Evolutionary conservation across 2,329 filamentous ascomycete species (phyloP).

Genomic region (Sporothrix inflata): DNA sequence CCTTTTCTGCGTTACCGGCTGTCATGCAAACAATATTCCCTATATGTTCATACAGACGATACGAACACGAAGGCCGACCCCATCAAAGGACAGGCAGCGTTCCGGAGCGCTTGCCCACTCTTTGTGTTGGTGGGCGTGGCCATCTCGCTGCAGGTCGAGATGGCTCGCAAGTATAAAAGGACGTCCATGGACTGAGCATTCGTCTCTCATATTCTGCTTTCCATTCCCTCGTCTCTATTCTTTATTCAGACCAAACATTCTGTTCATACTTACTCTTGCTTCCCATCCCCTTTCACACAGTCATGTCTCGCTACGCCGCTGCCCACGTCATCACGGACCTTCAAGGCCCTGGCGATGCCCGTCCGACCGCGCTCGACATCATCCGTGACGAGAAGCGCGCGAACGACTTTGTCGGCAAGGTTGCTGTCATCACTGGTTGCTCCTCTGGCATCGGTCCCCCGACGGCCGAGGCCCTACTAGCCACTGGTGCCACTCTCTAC

Average conservation of each 20-base stretch:
- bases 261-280: neutral
- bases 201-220: neutral
- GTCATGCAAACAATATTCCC: too few species aligned
- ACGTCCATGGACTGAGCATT: neutral
- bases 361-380: constrained; percentile 44
- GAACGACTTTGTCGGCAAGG: constrained; percentile 43
- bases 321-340: constrained; percentile 29
- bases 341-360: constrained; percentile 43
- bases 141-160: neutral
- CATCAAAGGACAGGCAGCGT: too few species aligned
- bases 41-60: neutral
- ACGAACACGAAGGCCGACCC: neutral
- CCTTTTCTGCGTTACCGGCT: neutral
- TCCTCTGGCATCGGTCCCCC: constrained; percentile 47
- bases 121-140: neutral
- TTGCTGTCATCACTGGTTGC: constrained; percentile 46
- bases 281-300: neutral
- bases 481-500: constrained; percentile 50
- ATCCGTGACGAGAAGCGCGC: constrained; percentile 43
- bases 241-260: neutral
- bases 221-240: neutral
- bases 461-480: constrained; percentile 46
- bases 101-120: neutral
- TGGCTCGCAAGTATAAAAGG: neutral
- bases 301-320: constrained; percentile 34